Evolutionary conservation across 192 early-diverging fungal species (phyloP), one percentile per base, ranked within the genome.

Genomic region (Entomortierella chlamydospora): DNA sequence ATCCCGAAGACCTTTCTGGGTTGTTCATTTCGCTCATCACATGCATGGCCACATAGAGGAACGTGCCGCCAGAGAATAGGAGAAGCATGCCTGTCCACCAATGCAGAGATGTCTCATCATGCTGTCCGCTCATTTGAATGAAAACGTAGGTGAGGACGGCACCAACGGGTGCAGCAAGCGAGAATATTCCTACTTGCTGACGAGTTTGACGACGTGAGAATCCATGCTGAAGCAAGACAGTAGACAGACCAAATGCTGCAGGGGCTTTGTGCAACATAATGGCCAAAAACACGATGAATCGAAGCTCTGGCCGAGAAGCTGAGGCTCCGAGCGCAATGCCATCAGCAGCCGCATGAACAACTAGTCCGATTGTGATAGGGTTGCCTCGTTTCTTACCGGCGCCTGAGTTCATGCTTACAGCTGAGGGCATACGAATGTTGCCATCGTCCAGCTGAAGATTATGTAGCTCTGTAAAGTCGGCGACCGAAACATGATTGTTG

Each of bases 231-330:
- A 97, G 83, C 22, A 99, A 85, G n/a, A 94, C 92, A 1, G 94
- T 96, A 22, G 93, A 87, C 11, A 99, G 86, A 0, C 95, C 96
- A 81, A 99, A 96, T 0, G 97, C 95, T 8, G 94, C 90, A 1
- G 97, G 97, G 8, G 95, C 96, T 82, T 99, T 99, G 87, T 99
- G 97, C 30, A 99, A 83, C 87, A 97, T 93, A 64, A 99, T 95
- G 5, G 97, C 97, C 22, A 99, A 55, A 72, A 97, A 99, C 23
- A 99, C 93, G 12, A 99, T 91, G 23, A 91, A 83, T 4, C 90
- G 90, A 20, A 90, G 77, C 25, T 88, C 83, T 10, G 87, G 84
- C 43, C 86, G 78, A 0, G 90, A 88, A 0, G 93, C 92, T 0
- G 95, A 94, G 0, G 97, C 95, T 10, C 97, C 97, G 22, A 99